Percentiles rank a stretch among this genome's conserved stretches.
Evolutionary conservation across 2,329 filamentous ascomycete species (phyloP).

Genomic region (Cercospora sesami): DNA sequence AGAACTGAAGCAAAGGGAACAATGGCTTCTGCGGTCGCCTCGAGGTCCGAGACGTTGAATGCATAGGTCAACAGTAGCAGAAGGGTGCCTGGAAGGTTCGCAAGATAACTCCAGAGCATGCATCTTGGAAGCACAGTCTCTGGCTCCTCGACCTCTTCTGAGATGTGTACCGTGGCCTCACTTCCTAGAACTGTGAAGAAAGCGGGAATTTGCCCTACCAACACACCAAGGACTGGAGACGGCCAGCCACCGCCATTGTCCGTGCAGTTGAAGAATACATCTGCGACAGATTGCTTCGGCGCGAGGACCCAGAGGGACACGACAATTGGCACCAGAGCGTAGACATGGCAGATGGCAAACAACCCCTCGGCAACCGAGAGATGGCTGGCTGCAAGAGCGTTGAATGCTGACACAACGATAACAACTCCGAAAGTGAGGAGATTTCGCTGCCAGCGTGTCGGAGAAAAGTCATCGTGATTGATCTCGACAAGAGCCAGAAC

Average conservation of each 20-base stretch:
- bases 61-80: constrained; percentile 38
- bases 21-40: constrained; percentile 28
- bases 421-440: constrained; percentile 32
- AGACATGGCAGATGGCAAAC: constrained; percentile 37
- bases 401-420: constrained; percentile 30
- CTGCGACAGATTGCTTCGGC: constrained; percentile 19
- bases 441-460: constrained; percentile 30
- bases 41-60: constrained; percentile 40
- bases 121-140: constrained; percentile 44
- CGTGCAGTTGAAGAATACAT: constrained; percentile 40
- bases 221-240: constrained; percentile 39
- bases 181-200: constrained; percentile 34
- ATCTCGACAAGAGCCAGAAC: constrained; percentile 50
- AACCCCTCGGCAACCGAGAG: constrained; percentile 37
- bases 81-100: constrained; percentile 36
- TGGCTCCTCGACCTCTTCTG: constrained; percentile 48
- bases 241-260: constrained; percentile 44
- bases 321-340: constrained; percentile 38
- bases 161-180: constrained; percentile 47
- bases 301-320: constrained; percentile 35
- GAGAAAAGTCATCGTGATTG: constrained; percentile 36
- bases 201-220: constrained; percentile 42
- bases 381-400: constrained; percentile 34
- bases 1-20: constrained; percentile 42
- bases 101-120: constrained; percentile 45